Conservation (phyloP, 2,329 filamentous ascomycete species). For the Albifimbria verrucaria region DNA sequence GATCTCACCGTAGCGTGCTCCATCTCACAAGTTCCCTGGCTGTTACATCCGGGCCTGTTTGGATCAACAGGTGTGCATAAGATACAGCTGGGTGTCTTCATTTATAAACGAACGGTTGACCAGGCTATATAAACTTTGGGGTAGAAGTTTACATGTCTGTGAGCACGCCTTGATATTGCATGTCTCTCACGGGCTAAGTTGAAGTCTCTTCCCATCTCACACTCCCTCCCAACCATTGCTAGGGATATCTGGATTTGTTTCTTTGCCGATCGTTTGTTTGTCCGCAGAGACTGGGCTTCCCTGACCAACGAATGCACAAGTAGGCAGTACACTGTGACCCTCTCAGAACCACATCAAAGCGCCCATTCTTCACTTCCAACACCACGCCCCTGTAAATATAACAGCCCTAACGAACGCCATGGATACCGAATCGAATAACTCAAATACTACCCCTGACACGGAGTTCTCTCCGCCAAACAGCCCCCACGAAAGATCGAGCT, state of each 20-base stretch:
- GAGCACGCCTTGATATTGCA: too few species aligned
- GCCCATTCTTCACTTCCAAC: too few species aligned
- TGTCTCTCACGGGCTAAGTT: too few species aligned
- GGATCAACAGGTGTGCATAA: neutral
- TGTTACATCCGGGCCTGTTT: neutral
- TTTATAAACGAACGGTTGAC: neutral
- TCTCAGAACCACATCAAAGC: too few species aligned
- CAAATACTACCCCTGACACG: constrained; percentile 44
- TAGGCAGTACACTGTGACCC: too few species aligned
- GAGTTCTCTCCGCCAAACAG: constrained; percentile 46
- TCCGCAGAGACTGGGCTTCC: too few species aligned
- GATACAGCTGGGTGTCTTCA: neutral
- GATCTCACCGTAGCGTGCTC: neutral
- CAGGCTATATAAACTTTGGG: neutral
- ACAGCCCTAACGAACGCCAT: constrained; percentile 9
- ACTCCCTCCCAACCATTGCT: too few species aligned
- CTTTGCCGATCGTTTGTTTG: too few species aligned
- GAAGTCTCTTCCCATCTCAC: too few species aligned
- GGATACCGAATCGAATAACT: constrained; percentile 25
- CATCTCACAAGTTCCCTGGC: neutral
- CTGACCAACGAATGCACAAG: too few species aligned
- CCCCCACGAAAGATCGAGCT: constrained; percentile 33
- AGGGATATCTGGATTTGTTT: too few species aligned
- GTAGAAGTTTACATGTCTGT: too few species aligned
- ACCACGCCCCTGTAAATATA: neutral